Evolutionary conservation across 1,139 yeast genomes (phyloP).

Genomic region (Pichia inconspicua): DNA sequence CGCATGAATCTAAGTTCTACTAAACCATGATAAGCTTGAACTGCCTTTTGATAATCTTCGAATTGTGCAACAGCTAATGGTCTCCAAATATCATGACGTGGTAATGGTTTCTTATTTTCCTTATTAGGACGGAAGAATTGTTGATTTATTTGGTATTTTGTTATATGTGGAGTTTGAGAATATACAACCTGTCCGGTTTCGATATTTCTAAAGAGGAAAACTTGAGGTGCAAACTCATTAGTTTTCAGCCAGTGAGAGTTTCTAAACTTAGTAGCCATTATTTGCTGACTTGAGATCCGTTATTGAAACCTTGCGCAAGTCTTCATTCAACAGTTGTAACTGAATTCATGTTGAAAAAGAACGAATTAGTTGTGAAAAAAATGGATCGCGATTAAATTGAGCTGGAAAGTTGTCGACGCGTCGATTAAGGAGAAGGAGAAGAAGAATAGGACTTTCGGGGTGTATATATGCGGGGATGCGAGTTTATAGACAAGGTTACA

Average conservation of each 20-base stretch:
- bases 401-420: not conserved
- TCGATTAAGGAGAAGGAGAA: not conserved
- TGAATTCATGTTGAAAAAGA: too few species aligned
- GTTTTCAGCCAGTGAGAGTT: conserved; percentile 38
- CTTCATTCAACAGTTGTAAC: too few species aligned
- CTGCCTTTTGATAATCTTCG: conserved; percentile 55
- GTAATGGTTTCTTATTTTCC: conserved; percentile 75
- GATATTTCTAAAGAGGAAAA: conserved; percentile 72
- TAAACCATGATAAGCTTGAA: conserved; percentile 66
- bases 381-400: not conserved
- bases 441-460: too few species aligned
- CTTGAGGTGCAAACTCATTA: conserved; percentile 68
- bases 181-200: conserved; percentile 87
- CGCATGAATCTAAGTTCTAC: conserved; percentile 68
- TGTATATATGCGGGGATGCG: not conserved
- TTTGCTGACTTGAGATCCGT: not conserved
- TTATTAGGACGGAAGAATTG: conserved; percentile 78
- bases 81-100: conserved; percentile 85
- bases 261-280: conserved; percentile 29
- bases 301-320: not conserved
- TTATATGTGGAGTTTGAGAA: conserved; percentile 69
- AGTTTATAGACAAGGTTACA: not conserved
- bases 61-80: conserved; percentile 81
- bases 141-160: conserved; percentile 60
- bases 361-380: too few species aligned